These are phyloP conservation scores for Styphnolobium japonicum DNA, from an alignment of 306 rosid species.

Conservation along the genomic window DNA sequence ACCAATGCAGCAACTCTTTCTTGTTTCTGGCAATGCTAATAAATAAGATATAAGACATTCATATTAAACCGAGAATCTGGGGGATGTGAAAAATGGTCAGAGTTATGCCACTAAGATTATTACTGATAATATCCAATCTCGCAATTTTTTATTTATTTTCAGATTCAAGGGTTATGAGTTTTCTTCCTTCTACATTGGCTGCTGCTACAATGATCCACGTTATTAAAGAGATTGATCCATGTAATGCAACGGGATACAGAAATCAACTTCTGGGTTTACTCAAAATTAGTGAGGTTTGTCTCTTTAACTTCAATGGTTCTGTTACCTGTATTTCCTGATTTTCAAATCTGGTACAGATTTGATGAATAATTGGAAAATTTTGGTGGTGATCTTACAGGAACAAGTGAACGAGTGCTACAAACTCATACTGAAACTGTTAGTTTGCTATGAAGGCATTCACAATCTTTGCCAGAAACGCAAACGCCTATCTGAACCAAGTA, in stretches of 20 bases:
- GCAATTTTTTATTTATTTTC: neutral
- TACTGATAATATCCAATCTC: neutral
- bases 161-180: slow-evolving; percentile 65
- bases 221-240: slow-evolving; percentile 56
- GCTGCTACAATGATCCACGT: slow-evolving; percentile 71
- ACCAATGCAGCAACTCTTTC: neutral
- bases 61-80: neutral
- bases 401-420: slow-evolving; percentile 60
- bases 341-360: neutral
- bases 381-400: slow-evolving; percentile 45
- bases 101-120: neutral
- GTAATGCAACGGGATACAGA: slow-evolving; percentile 45
- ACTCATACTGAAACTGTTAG: slow-evolving; percentile 41
- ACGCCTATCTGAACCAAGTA: slow-evolving; percentile 41
- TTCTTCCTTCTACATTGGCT: slow-evolving; percentile 66
- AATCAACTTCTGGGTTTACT: slow-evolving; percentile 53
- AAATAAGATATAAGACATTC: neutral
- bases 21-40: neutral
- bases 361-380: neutral
- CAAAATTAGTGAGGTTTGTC: slow-evolving; percentile 54
- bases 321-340: neutral
- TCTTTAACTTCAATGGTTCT: slow-evolving; percentile 10
- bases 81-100: neutral
- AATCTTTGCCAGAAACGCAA: slow-evolving; percentile 45
- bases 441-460: slow-evolving; percentile 22